These are phyloP conservation scores for Pseudoturritis turrita DNA, from an alignment of 345 rosid genomes.

Conservation along the genomic window DNA sequence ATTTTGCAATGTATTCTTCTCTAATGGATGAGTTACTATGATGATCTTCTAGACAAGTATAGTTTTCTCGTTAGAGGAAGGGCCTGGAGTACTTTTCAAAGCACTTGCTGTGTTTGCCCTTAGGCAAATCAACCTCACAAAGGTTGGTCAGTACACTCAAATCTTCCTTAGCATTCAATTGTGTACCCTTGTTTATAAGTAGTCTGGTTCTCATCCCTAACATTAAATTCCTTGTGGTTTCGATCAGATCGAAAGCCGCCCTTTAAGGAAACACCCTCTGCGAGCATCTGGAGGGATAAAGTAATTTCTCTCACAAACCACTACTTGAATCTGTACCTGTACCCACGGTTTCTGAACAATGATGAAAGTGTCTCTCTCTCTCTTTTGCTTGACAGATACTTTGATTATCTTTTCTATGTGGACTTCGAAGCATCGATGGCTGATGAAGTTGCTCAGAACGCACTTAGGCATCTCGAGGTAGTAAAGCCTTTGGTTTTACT, in stretches of 20 bases:
- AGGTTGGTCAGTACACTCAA: slow-evolving; percentile 35
- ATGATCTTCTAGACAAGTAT: slow-evolving; percentile 68
- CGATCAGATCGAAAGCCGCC: slow-evolving; percentile 93
- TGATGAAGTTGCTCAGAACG: slow-evolving; percentile 83
- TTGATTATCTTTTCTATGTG: slow-evolving; percentile 90
- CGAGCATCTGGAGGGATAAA: slow-evolving; percentile 67
- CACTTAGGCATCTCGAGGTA: slow-evolving; percentile 80
- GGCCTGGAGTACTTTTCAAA: slow-evolving; percentile 96
- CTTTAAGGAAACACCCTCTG: slow-evolving; percentile 59
- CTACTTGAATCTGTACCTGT: not conserved
- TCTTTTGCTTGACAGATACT: slow-evolving; percentile 47
- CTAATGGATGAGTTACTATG: slow-evolving; percentile 7
- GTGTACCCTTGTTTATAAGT: not conserved
- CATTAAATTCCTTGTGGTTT: not conserved
- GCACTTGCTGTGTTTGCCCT: slow-evolving; percentile 98
- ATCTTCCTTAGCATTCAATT: not conserved
- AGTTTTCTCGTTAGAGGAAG: slow-evolving; percentile 95
- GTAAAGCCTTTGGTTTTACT: slow-evolving; percentile 28
- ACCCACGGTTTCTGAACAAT: not conserved
- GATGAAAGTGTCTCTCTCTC: not conserved
- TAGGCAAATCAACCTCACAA: slow-evolving; percentile 82
- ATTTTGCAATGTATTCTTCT: not conserved
- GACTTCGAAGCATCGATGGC: slow-evolving; percentile 99
- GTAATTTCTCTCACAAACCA: slow-evolving; percentile 31
- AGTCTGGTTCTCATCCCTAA: not conserved